Evolutionary conservation across 2,329 filamentous ascomycete species (phyloP).

Genomic region (Fusarium sp.): DNA sequence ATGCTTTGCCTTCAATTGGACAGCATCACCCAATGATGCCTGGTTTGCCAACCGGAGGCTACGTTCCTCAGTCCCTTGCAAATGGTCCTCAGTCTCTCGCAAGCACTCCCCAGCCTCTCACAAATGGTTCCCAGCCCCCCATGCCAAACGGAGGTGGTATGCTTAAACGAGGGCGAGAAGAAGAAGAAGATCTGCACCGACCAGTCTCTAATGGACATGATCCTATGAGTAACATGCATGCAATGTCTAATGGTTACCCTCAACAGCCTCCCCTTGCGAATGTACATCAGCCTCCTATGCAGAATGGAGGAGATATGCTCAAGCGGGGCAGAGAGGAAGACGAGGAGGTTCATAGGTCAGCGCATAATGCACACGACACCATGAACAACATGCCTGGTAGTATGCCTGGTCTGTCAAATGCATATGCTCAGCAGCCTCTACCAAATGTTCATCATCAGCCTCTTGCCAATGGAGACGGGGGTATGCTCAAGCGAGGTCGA

Average conservation of each 20-base stretch:
- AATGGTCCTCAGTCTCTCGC: slow-evolving; percentile 32
- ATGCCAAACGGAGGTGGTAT: slow-evolving; percentile 71
- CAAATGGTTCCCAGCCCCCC: slow-evolving; percentile 25
- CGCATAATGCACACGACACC: slow-evolving; percentile 76
- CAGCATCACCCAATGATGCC: slow-evolving; percentile 55
- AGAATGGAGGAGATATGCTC: slow-evolving; percentile 69
- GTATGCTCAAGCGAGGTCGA: slow-evolving; percentile 58
- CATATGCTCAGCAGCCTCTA: slow-evolving; percentile 71
- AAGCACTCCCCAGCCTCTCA: slow-evolving; percentile 17
- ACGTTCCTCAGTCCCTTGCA: slow-evolving; percentile 15
- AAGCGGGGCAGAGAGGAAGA: slow-evolving; percentile 68
- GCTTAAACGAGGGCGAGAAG: slow-evolving; percentile 63
- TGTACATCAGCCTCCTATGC: slow-evolving; percentile 47
- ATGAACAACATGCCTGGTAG: slow-evolving; percentile 70
- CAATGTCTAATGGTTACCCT: slow-evolving; percentile 71
- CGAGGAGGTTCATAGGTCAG: slow-evolving; percentile 68
- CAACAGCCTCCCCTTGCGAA: slow-evolving; percentile 61
- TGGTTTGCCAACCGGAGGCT: slow-evolving; percentile 18
- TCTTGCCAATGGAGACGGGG: slow-evolving; percentile 68
- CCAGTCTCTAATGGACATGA: slow-evolving; percentile 76
- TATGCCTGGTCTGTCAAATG: slow-evolving; percentile 66
- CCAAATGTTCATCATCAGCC: slow-evolving; percentile 24
- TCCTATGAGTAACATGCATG: slow-evolving; percentile 68
- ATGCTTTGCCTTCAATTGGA: slow-evolving; percentile 73
- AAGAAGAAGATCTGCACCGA: slow-evolving; percentile 70